Evolutionary conservation across 2,329 filamentous ascomycete genomes (phyloP).

Genomic region (Colletotrichum salicis): DNA sequence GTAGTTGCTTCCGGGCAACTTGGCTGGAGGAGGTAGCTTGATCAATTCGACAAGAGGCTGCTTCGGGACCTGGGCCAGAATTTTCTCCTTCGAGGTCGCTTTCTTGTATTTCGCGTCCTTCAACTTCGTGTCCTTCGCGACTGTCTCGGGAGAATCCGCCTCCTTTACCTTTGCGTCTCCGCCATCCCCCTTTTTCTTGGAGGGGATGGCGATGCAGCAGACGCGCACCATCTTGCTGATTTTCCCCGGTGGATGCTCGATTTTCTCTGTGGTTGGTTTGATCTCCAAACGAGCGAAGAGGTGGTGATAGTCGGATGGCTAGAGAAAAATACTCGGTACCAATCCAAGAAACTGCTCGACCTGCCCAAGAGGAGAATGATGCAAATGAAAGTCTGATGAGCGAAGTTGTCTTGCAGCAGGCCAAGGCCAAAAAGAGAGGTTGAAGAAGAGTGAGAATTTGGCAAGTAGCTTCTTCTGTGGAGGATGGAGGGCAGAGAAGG

Average conservation of each 20-base stretch:
- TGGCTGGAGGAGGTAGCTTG: constrained; percentile 20
- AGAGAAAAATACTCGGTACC: constrained; percentile 25
- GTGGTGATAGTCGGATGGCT: constrained; percentile 28
- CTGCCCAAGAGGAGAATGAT: constrained; percentile 31
- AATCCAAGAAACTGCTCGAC: constrained; percentile 29
- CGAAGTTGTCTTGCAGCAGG: constrained; percentile 2
- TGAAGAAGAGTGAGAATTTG: constrained; percentile 13
- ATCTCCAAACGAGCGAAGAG: constrained; percentile 31
- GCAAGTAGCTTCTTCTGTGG: constrained; percentile 10
- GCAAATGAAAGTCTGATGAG: constrained; percentile 25
- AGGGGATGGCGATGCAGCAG: constrained; percentile 5
- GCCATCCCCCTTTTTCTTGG: not conserved
- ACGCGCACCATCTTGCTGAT: constrained; percentile 10
- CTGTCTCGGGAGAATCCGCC: not conserved
- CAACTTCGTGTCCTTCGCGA: not conserved
- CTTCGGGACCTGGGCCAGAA: not conserved
- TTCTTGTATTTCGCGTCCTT: not conserved
- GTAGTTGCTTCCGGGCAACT: constrained; percentile 18
- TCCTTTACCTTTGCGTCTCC: not conserved
- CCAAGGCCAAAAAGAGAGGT: constrained; percentile 5
- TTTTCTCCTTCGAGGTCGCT: not conserved
- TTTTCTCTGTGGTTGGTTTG: not conserved
- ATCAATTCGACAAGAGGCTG: not conserved
- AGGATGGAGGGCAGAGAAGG: constrained; percentile 5
- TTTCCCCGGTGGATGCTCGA: not conserved